These are phyloP conservation scores for Silene uniflora DNA, from an alignment of 148 eudicot genomes.

Conservation along the genomic window DNA sequence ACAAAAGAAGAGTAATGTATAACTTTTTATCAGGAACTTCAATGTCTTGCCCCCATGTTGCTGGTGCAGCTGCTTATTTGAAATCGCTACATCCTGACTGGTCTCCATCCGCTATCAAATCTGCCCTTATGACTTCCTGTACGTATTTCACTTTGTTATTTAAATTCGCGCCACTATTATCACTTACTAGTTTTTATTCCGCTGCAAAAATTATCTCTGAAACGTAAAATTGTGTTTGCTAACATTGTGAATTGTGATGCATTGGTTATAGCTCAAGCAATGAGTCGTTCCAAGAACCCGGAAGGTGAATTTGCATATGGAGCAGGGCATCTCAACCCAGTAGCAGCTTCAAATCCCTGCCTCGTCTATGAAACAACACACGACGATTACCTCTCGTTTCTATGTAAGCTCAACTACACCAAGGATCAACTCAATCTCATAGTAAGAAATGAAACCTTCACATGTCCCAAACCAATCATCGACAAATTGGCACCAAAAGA, in stretches of 20 bases:
- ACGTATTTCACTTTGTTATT: neutral
- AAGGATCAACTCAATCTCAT: neutral
- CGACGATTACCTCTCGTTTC: slow-evolving; percentile 34
- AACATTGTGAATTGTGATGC: no score
- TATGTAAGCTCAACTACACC: slow-evolving; percentile 34
- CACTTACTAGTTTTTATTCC: no score
- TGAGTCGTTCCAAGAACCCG: slow-evolving; percentile 28
- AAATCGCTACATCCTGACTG: slow-evolving; percentile 54
- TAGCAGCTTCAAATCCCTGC: slow-evolving; percentile 42
- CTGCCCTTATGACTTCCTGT: slow-evolving; percentile 72
- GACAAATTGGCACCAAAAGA: slow-evolving; percentile 21
- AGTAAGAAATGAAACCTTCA: slow-evolving; percentile 16
- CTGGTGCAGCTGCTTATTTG: slow-evolving; percentile 53
- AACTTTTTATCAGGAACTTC: slow-evolving; percentile 48
- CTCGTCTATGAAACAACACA: slow-evolving; percentile 42
- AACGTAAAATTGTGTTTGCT: no score
- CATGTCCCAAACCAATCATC: neutral
- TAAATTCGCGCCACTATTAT: neutral
- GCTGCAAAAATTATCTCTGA: no score
- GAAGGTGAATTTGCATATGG: slow-evolving; percentile 56
- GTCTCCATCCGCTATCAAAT: slow-evolving; percentile 62
- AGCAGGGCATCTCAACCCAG: slow-evolving; percentile 49
- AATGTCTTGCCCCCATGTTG: slow-evolving; percentile 59
- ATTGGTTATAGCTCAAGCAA: slow-evolving; percentile 26
- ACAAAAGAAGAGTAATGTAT: slow-evolving; percentile 32